These are phyloP conservation scores for Lasiodiplodia citricola DNA, from an alignment of 2,329 filamentous ascomycete genomes.

Conservation along the genomic window DNA sequence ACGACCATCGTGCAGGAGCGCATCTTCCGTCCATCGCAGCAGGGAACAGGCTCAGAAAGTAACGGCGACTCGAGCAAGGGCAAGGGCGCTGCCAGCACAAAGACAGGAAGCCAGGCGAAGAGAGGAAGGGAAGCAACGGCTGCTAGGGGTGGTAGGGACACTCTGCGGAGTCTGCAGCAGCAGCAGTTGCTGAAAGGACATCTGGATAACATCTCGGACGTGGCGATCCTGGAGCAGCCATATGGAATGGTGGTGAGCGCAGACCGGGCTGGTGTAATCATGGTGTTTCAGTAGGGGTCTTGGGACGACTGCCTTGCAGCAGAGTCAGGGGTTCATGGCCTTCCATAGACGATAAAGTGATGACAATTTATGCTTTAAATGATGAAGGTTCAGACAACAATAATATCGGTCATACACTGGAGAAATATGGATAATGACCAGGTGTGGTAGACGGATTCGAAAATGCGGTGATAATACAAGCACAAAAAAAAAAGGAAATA, in stretches of 20 bases:
- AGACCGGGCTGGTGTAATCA: constrained; percentile 86
- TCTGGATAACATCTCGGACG: constrained; percentile 84
- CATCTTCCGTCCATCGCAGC: constrained; percentile 15
- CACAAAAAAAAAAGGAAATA: neutral
- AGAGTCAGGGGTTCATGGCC: neutral
- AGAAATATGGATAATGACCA: neutral
- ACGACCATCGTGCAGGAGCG: constrained; percentile 22
- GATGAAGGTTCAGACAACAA: neutral
- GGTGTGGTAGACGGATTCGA: neutral
- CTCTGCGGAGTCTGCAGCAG: constrained; percentile 70
- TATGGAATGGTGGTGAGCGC: constrained; percentile 93
- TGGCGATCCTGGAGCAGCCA: constrained; percentile 84
- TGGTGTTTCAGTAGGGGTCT: constrained; percentile 68
- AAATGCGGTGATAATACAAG: neutral
- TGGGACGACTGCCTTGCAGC: neutral
- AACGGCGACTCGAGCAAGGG: constrained; percentile 1
- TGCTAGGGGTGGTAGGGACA: constrained; percentile 17
- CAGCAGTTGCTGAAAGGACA: constrained; percentile 85
- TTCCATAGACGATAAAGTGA: neutral
- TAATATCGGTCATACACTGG: neutral
- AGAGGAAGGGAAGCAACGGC: constrained; percentile 8
- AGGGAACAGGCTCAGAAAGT: neutral
- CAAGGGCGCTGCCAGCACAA: constrained; percentile 6
- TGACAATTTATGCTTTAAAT: neutral
- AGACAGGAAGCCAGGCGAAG: constrained; percentile 2